phyloP scores from a whole-genome alignment of 768 basidiomycete genomes.

The Russula olivacea region DNA sequence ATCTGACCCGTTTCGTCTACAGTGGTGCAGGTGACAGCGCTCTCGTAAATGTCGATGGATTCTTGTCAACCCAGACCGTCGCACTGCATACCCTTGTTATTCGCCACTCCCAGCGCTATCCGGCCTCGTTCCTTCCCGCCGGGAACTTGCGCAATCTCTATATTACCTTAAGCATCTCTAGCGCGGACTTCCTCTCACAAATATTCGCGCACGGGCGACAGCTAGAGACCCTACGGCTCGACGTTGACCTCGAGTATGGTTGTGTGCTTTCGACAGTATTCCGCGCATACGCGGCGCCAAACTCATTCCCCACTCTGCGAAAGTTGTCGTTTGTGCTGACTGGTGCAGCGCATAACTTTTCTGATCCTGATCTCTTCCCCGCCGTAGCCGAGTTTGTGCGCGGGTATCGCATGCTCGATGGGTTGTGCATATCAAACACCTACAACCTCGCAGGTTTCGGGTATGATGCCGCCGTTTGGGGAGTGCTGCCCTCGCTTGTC shows the following conservation, averaged over 20 bases:
- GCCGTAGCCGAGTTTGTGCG: conserved; percentile 63
- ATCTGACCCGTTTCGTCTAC: conserved; percentile 35
- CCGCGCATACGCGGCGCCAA: conserved; percentile 31
- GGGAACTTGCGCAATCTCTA: conserved; percentile 60
- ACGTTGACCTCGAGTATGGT: conserved; percentile 40
- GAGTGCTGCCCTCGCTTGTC: conserved; percentile 54
- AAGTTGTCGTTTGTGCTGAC: conserved; percentile 49
- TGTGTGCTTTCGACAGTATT: conserved; percentile 44
- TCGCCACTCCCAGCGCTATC: conserved; percentile 35
- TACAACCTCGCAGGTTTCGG: conserved; percentile 44
- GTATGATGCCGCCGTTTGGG: conserved; percentile 67
- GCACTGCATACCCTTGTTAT: conserved; percentile 19
- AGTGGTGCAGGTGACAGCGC: conserved; percentile 29
- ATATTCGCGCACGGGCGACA: conserved; percentile 58
- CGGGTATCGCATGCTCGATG: conserved; percentile 46
- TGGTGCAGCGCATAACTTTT: conserved; percentile 29
- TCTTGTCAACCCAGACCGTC: conserved; percentile 31
- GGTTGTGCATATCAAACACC: conserved; percentile 45
- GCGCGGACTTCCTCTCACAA: conserved; percentile 49
- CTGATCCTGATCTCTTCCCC: conserved; percentile 61
- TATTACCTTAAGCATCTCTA: conserved; percentile 47
- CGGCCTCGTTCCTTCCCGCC: conserved; percentile 46
- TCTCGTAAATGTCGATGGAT: conserved; percentile 42
- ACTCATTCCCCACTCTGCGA: conserved; percentile 53
- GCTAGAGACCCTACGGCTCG: conserved; percentile 54